A percentile compares a stretch with the other conserved stretches of the same genome.
Conservation (phyloP, 2,329 filamentous ascomycete genomes). For the Colletotrichum phormii region DNA sequence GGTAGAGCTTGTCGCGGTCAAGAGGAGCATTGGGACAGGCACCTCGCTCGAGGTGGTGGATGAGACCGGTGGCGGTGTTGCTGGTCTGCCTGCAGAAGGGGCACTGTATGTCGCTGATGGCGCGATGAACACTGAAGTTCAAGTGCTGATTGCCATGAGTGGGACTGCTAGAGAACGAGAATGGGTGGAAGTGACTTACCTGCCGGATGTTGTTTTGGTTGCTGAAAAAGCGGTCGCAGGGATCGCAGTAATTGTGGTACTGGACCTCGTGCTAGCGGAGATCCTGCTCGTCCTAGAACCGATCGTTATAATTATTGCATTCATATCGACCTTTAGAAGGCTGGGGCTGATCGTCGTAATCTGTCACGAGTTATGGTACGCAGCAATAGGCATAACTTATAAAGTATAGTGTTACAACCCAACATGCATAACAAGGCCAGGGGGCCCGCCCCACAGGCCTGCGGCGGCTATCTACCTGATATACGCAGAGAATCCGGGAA, state of each 20-base stretch:
- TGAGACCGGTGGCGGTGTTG: slow-evolving; percentile 64
- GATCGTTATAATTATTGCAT: slow-evolving; percentile 44
- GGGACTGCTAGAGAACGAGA: too few species aligned
- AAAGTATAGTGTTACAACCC: too few species aligned
- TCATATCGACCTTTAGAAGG: slow-evolving; percentile 37
- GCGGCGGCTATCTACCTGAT: too few species aligned
- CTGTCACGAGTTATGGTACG: too few species aligned
- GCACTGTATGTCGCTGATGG: slow-evolving; percentile 55
- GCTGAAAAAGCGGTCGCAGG: slow-evolving; percentile 1
- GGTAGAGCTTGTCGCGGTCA: slow-evolving; percentile 61
- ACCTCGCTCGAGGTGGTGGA: slow-evolving; percentile 68
- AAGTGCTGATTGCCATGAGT: slow-evolving; percentile 58
- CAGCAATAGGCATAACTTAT: too few species aligned
- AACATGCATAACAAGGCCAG: too few species aligned
- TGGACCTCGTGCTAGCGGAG: slow-evolving; percentile 19
- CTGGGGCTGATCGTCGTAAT: too few species aligned
- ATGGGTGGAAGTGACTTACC: neutral
- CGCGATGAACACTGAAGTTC: slow-evolving; percentile 62
- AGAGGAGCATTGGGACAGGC: slow-evolving; percentile 60
- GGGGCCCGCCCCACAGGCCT: too few species aligned
- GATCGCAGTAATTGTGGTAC: slow-evolving; percentile 18
- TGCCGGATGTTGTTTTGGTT: slow-evolving; percentile 3
- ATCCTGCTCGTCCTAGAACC: slow-evolving; percentile 41
- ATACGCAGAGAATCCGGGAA: too few species aligned
- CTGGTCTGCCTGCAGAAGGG: slow-evolving; percentile 64